Evolutionary conservation across 2,329 filamentous ascomycete genomes (phyloP).

Genomic region (Phyllosticta paracitricarpa): DNA sequence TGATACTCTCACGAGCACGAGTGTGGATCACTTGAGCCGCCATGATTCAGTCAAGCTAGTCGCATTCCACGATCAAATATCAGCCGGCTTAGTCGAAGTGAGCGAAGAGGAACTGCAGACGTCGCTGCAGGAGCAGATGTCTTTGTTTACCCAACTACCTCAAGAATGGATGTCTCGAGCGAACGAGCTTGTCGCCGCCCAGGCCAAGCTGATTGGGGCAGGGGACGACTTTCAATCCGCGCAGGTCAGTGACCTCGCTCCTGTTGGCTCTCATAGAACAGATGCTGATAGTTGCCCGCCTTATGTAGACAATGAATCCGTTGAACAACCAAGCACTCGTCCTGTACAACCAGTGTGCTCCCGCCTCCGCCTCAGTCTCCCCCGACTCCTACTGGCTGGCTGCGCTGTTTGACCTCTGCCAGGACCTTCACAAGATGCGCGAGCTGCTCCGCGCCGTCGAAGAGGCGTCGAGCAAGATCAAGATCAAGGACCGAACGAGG

Average conservation of each 20-base stretch:
- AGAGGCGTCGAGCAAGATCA: not conserved
- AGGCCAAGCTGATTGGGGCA: not conserved
- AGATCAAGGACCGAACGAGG: slow-evolving; percentile 12
- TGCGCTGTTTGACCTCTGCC: slow-evolving; percentile 4
- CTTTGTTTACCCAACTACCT: slow-evolving; percentile 24
- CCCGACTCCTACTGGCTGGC: slow-evolving; percentile 2
- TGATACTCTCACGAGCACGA: slow-evolving; percentile 14
- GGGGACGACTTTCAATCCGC: slow-evolving; percentile 8
- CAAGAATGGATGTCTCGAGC: not conserved
- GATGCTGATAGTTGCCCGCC: slow-evolving; percentile 6
- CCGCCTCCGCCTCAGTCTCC: not conserved
- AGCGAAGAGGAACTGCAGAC: not conserved
- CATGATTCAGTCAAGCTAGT: slow-evolving; percentile 18
- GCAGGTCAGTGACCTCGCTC: slow-evolving; percentile 13
- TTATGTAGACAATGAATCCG: slow-evolving; percentile 33
- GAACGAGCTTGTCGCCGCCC: not conserved
- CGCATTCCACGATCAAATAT: slow-evolving; percentile 23
- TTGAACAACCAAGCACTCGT: slow-evolving; percentile 36
- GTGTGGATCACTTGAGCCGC: slow-evolving; percentile 27
- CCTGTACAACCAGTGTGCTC: slow-evolving; percentile 14
- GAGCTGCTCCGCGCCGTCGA: not conserved
- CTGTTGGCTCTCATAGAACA: slow-evolving; percentile 1
- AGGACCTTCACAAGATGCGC: slow-evolving; percentile 3
- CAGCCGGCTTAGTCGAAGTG: slow-evolving; percentile 8
- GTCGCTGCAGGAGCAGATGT: not conserved